Evolutionary conservation across 2,329 filamentous ascomycete genomes (phyloP), one percentile per base, ranked within the genome.

Genomic region (Annulohypoxylon truncatum): DNA sequence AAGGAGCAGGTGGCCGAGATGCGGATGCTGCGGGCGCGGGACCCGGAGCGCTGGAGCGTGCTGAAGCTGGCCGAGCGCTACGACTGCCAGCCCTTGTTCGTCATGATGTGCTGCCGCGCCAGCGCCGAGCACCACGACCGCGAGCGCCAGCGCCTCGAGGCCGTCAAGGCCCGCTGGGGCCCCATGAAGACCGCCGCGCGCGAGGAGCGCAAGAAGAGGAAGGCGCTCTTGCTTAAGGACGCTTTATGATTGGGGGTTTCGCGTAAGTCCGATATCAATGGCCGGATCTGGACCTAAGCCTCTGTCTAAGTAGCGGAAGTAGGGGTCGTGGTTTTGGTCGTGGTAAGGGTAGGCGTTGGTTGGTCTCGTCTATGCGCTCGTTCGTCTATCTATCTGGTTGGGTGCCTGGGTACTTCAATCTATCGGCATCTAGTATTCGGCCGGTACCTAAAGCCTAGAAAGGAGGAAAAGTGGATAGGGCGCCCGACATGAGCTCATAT

Each of bases 1-100:
- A 77, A 79, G 48, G 81, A 82, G 65, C 83, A 90, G 66, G 85
- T 91, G 51, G 81, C 81, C 51, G 87, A 89, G 81, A 90, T 90
- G 75, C 85, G 86, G 61, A 77, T 78, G 52, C 80, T 90, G 75
- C 82, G 87, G 53, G 75, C 73, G 22, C 75, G 80, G 44, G 85
- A 90, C 72, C 87, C 88, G 0, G 75, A 81, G 24, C 78, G 75
- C 55, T 89, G 88, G 87, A 87, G 81, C 66, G 84, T 88, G 46
- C 74, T 74, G 35, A 79, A 77, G 50, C 82, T 90, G 29, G 85
- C 87, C 4, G 75, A 77, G 57, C 84, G 84, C 74, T 90, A 84
- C 76, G 77, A 83, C 54, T 89, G 87, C 81, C 83, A 82, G 33
- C 77, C 80, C 15, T 74, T 84, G 47, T 90, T 90, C 72, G 81